Evolutionary conservation across 2,329 filamentous ascomycete species (phyloP), one percentile per base, ranked within the genome.

Genomic region (Rachicladosporium sp.): DNA sequence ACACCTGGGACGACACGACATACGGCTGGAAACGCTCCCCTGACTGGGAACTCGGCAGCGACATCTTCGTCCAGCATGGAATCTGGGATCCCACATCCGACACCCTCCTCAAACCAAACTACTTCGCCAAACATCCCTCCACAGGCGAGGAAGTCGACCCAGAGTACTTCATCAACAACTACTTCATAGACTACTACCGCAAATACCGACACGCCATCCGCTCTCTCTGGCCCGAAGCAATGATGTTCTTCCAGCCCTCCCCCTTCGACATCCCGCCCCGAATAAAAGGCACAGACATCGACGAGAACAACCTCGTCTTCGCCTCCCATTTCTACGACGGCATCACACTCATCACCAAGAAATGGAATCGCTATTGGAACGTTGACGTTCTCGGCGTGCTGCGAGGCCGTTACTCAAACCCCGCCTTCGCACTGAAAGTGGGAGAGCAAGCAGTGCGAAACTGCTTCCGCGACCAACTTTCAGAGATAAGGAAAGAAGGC

Each of bases 361-460:
- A 94, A 60, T 98, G 91, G 91, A 98, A 96, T 57, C 82, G 88
- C 31, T 78, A 82, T 10, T 98, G 91, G 82, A 98, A 98, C 50
- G 82, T 98, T 6, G 91, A 98, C 57, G 85, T 98, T 4, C 78
- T 98, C 37, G 91, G 91, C 2, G 76, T 98, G 10, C 68, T 98
- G 33, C 80, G 91, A 34, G 91, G 91, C 10, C 81, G 80, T 47
- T 98, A 98, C 55, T 69, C 83, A 49, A 82, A 81, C 13, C 91
- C 91, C 8, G 85, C 85, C 1, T 89, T 98, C 56, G 91, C 86
- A 3, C 81, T 98, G 58, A 91, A 88, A 55, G 70, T 98, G 34
- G 91, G 91, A 35, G 89, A 96, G 65, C 83, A 79, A 2, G 89
- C 91, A 0, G 96, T 98, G 49, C 74, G 91, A 39, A 96, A 95